These are phyloP conservation scores for Phialocephala sp. DNA, from an alignment of 2,329 filamentous ascomycete genomes.

Conservation along the genomic window DNA sequence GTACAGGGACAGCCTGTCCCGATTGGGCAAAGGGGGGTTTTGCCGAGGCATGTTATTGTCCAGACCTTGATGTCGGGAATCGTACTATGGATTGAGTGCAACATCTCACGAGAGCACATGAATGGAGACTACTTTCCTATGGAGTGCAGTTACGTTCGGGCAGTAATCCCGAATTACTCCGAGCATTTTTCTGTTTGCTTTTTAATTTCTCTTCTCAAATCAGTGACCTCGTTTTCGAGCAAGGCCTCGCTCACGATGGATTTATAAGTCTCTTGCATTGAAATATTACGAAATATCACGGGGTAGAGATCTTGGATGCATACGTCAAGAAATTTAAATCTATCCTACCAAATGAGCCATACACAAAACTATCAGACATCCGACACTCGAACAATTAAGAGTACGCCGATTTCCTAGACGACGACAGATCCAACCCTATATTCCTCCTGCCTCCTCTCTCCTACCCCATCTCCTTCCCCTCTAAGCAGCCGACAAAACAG, in stretches of 20 bases:
- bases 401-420: background rate
- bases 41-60: background rate
- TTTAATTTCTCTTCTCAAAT: no score
- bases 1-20: background rate
- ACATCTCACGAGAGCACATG: background rate
- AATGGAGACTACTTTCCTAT: background rate
- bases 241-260: background rate
- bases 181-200: background rate
- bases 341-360: no score
- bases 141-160: background rate
- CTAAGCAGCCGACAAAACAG: background rate
- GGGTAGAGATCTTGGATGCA: no score
- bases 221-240: no score
- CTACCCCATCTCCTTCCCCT: background rate
- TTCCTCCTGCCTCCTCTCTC: background rate
- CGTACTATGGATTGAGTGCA: no score
- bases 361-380: no score
- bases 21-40: background rate
- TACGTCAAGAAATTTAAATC: no score
- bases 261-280: background rate
- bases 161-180: background rate
- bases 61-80: background rate
- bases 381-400: no score
- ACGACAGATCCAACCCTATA: background rate
- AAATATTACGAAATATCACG: background rate